Evolutionary conservation across 129 eudicot species (phyloP).

Genomic region (Escallonia rubra): DNA sequence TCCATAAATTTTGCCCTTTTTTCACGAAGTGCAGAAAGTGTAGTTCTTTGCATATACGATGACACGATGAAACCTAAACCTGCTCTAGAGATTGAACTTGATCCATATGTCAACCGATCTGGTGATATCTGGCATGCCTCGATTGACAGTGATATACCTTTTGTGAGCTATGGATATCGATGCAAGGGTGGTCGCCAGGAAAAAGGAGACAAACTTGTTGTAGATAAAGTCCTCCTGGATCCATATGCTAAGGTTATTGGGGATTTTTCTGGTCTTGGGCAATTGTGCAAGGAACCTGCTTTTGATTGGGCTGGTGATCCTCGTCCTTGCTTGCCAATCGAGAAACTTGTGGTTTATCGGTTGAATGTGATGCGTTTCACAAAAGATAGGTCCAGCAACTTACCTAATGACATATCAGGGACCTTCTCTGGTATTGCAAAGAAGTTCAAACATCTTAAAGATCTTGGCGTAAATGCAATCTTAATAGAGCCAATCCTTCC

Average conservation of each 20-base stretch:
- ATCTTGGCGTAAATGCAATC: slow-evolving; percentile 77
- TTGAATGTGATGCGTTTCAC: slow-evolving; percentile 75
- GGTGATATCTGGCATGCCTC: slow-evolving; percentile 97
- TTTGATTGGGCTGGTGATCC: slow-evolving; percentile 82
- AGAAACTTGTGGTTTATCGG: slow-evolving; percentile 76
- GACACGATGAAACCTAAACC: slow-evolving; percentile 39
- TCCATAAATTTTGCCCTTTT: slow-evolving; percentile 67
- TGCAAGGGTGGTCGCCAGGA: slow-evolving; percentile 31
- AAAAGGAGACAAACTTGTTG: slow-evolving; percentile 10
- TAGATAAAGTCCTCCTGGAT: slow-evolving; percentile 46
- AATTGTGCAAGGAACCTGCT: slow-evolving; percentile 46
- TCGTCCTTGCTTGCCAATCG: slow-evolving; percentile 62
- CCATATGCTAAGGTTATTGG: slow-evolving; percentile 74
- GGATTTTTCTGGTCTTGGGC: slow-evolving; percentile 34
- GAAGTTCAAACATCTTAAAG: slow-evolving; percentile 64
- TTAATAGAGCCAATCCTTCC: slow-evolving; percentile 77
- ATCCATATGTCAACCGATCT: slow-evolving; percentile 84
- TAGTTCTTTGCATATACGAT: slow-evolving; percentile 70
- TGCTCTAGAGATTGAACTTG: slow-evolving; percentile 79
- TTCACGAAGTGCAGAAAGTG: slow-evolving; percentile 61
- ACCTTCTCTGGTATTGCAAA: slow-evolving; percentile 67
- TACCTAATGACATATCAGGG: slow-evolving; percentile 49
- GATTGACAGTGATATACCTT: slow-evolving; percentile 37
- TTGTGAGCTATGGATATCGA: slow-evolving; percentile 72
- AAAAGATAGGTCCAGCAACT: slow-evolving; percentile 58